phyloP scores from a whole-genome alignment of 2,329 filamentous ascomycete species.

The Talaromyces sp. region DNA sequence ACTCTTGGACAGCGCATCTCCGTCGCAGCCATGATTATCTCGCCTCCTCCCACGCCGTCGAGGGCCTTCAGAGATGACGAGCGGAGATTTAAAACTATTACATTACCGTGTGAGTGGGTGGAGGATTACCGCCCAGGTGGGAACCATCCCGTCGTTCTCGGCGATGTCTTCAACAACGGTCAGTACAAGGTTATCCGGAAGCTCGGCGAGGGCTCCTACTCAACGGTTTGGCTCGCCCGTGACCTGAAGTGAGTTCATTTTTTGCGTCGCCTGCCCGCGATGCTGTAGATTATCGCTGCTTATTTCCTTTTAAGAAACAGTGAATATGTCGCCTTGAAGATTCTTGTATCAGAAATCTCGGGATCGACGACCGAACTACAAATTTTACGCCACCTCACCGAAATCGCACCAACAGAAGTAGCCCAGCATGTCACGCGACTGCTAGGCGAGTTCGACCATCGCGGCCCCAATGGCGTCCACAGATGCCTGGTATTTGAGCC shows the following conservation, averaged over 20 bases:
- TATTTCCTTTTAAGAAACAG: not conserved
- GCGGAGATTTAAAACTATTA: conserved; percentile 18
- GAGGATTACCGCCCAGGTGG: conserved; percentile 37
- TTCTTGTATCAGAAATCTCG: conserved; percentile 23
- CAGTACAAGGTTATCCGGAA: no score
- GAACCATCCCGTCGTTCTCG: no score
- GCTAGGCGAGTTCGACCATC: conserved; percentile 23
- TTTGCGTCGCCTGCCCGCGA: no score
- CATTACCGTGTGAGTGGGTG: conserved; percentile 20
- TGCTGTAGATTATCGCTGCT: no score
- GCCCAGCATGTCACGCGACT: conserved; percentile 18
- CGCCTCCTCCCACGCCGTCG: no score
- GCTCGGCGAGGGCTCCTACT: no score
- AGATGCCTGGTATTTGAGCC: conserved; percentile 29
- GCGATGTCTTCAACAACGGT: no score
- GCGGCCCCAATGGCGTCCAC: conserved; percentile 31
- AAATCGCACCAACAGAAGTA: conserved; percentile 17
- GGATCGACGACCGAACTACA: conserved; percentile 18
- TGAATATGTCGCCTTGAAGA: conserved; percentile 31
- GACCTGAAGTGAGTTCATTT: no score
- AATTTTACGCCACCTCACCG: conserved; percentile 17
- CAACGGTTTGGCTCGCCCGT: no score
- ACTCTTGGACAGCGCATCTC: no score
- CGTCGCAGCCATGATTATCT: no score
- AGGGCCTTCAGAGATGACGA: conserved; percentile 10